Conservation (phyloP, 768 basidiomycete species). For the Tremella fuciformis region DNA sequence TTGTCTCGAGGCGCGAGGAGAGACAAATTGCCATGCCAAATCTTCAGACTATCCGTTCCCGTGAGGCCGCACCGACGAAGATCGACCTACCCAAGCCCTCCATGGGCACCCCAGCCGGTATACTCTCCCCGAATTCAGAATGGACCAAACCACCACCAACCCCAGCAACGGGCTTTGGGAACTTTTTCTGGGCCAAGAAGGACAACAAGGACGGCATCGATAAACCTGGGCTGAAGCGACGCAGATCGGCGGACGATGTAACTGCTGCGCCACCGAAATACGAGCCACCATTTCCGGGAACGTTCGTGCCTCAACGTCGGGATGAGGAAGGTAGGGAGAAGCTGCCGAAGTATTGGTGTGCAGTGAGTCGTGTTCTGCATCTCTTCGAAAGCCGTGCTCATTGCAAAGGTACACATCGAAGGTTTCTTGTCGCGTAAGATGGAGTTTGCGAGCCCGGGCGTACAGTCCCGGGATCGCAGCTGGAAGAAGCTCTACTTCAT, state of each 20-base stretch:
- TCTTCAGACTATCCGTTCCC: conserved; percentile 27
- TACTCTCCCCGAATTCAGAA: conserved; percentile 15
- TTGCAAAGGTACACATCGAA: conserved; percentile 62
- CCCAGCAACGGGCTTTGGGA: conserved; percentile 35
- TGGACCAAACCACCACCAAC: conserved; percentile 48
- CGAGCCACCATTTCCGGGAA: conserved; percentile 49
- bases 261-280: conserved; percentile 52
- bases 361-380: conserved; percentile 45
- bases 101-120: background rate
- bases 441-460: conserved; percentile 82
- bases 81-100: conserved; percentile 29
- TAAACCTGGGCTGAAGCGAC: conserved; percentile 39
- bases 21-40: background rate
- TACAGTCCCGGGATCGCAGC: conserved; percentile 83
- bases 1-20: background rate
- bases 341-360: conserved; percentile 78
- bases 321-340: conserved; percentile 77
- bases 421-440: conserved; percentile 84
- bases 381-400: background rate
- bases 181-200: conserved; percentile 30
- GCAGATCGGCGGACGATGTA: conserved; percentile 53
- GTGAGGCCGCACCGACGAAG: conserved; percentile 28
- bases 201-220: conserved; percentile 7
- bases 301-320: conserved; percentile 50
- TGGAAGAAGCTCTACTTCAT: conserved; percentile 87